phyloP scores from a whole-genome alignment of 305 asterid species.

The Fraxinus greggii region DNA sequence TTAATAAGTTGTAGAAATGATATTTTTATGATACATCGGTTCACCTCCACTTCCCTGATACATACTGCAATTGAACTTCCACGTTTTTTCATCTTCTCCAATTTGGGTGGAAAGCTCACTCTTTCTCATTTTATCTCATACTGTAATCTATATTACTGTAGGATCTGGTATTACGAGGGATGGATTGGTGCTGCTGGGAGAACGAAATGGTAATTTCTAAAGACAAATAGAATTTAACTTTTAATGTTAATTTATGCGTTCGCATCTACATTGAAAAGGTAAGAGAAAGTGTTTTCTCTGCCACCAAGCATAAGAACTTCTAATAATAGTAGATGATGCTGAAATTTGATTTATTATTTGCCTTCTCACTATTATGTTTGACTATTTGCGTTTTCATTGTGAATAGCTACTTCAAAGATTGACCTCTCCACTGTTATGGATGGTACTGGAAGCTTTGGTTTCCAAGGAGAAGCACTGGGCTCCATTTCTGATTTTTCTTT shows the following conservation, averaged over 20 bases:
- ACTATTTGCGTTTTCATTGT: conserved; percentile 25
- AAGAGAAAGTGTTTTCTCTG: background rate
- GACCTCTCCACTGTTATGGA: conserved; percentile 42
- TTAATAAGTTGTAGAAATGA: background rate
- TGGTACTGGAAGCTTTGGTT: conserved; percentile 49
- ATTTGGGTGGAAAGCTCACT: conserved; percentile 19
- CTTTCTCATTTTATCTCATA: conserved; percentile 1
- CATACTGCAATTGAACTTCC: background rate
- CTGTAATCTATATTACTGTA: conserved; percentile 27
- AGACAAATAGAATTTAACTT: background rate
- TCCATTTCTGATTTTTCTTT: conserved; percentile 80
- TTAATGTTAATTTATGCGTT: conserved; percentile 6
- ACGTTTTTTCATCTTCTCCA: background rate
- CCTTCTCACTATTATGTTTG: conserved; percentile 12
- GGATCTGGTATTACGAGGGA: conserved; percentile 87
- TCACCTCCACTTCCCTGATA: conserved; percentile 11
- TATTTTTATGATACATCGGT: background rate
- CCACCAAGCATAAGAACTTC: conserved; percentile 15
- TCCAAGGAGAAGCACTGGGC: conserved; percentile 80
- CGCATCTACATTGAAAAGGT: background rate
- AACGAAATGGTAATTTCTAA: conserved; percentile 61
- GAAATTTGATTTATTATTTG: background rate
- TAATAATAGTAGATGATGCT: conserved; percentile 8
- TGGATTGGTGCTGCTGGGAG: conserved; percentile 77
- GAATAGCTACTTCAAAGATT: conserved; percentile 74